A percentile compares a stretch with the other conserved stretches of the same genome.
Evolutionary conservation across 2,329 filamentous ascomycete species (phyloP).

Genomic region (Emergomyces pasteurianus): DNA sequence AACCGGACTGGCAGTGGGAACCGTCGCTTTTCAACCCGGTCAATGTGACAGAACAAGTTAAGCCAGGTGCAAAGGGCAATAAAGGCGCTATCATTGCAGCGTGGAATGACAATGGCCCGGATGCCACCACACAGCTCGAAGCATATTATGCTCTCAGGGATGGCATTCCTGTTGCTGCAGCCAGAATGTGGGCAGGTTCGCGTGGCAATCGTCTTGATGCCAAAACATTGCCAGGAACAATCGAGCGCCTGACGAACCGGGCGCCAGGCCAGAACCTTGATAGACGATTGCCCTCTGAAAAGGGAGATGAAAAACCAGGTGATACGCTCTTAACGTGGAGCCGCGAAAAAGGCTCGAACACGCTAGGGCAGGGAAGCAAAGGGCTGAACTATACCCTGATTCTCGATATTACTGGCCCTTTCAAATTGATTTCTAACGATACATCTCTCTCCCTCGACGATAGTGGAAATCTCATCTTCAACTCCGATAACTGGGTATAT

Average conservation of each 20-base stretch:
- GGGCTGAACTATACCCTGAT: conserved; percentile 46
- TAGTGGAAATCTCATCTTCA: conserved; percentile 31
- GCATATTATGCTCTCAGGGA: conserved; percentile 40
- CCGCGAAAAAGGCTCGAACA: conserved; percentile 20
- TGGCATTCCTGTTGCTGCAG: conserved; percentile 40
- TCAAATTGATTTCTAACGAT: conserved; percentile 35
- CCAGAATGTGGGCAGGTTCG: conserved; percentile 44
- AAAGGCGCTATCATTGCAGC: conserved; percentile 39
- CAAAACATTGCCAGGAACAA: conserved; percentile 25
- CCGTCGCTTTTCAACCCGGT: conserved; percentile 41
- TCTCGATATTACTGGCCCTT: conserved; percentile 35
- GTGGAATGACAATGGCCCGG: conserved; percentile 46
- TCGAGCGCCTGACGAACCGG: conserved; percentile 31
- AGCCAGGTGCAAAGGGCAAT: conserved; percentile 26
- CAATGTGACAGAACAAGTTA: conserved; percentile 38
- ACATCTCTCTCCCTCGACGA: conserved; percentile 28
- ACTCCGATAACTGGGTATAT: conserved; percentile 35
- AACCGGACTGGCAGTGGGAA: conserved; percentile 33
- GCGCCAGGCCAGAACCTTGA: conserved; percentile 42
- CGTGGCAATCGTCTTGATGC: conserved; percentile 31
- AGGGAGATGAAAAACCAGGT: conserved; percentile 26
- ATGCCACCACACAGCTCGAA: conserved; percentile 41
- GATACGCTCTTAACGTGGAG: conserved; percentile 21
- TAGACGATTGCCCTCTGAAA: conserved; percentile 24
- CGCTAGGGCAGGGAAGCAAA: conserved; percentile 38